Percentiles rank a stretch among this genome's conserved stretches.
Conservation (phyloP, 441 rosid genomes). For the Capsella rubella region DNA sequence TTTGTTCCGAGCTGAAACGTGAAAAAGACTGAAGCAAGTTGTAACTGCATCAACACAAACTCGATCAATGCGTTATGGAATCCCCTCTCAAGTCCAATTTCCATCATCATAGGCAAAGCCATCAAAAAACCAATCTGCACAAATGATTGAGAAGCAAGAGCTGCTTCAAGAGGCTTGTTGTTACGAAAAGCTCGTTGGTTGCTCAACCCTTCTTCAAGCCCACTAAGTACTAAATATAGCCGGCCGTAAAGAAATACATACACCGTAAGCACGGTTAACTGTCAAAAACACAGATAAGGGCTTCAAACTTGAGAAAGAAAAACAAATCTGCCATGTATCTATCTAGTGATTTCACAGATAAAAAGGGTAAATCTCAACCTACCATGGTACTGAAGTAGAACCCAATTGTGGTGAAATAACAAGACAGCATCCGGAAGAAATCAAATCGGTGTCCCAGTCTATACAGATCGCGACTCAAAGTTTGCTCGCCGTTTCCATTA, state of each 20-base stretch:
- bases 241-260: slow-evolving; percentile 88
- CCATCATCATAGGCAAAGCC: slow-evolving; percentile 97
- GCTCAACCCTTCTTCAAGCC: slow-evolving; percentile 69
- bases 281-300: slow-evolving; percentile 40
- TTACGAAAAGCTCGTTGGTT: slow-evolving; percentile 57
- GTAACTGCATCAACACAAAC: slow-evolving; percentile 86
- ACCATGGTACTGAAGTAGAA: slow-evolving; percentile 95
- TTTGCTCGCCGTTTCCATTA: slow-evolving; percentile 95
- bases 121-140: slow-evolving; percentile 85
- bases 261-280: slow-evolving; percentile 85
- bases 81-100: slow-evolving; percentile 90
- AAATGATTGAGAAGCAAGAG: slow-evolving; percentile 82
- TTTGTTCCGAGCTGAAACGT: slow-evolving; percentile 89
- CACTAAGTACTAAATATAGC: slow-evolving; percentile 81
- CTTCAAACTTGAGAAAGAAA: slow-evolving; percentile 1
- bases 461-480: slow-evolving; percentile 83
- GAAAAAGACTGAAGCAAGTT: slow-evolving; percentile 82
- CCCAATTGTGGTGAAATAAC: slow-evolving; percentile 87
- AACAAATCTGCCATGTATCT: not conserved
- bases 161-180: slow-evolving; percentile 77
- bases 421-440: slow-evolving; percentile 96
- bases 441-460: slow-evolving; percentile 98
- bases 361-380: slow-evolving; percentile 37
- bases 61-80: slow-evolving; percentile 79
- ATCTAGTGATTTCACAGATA: not conserved